Evolutionary conservation across 2,329 filamentous ascomycete species (phyloP), one percentile per base, ranked within the genome.

Genomic region (Tricladium varicosporioides): DNA sequence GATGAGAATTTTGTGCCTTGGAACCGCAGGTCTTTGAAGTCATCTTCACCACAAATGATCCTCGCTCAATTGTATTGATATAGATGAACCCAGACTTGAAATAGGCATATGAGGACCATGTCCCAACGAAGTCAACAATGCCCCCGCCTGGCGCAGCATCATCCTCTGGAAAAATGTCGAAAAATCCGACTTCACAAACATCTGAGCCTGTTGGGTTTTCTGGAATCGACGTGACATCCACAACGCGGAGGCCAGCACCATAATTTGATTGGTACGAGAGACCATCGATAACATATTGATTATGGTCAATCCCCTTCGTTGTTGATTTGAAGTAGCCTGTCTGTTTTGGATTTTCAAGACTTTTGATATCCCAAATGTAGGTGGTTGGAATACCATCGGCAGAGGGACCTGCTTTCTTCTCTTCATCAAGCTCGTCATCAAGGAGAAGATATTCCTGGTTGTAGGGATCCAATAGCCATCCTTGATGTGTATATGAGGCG

Each of bases 401-500:
- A 0, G 72, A 77, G 0, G 72, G 72, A 8, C 74, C 76, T 0
- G 71, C 68, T 2, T 66, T 66, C 5, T 76, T 65, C 2, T 62
- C 54, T 70, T 83, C 80, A 55, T 83, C 80, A 8, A 54, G 40
- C 27, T 62, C 60, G 22, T 62, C 60, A 16, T 60, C 58, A 5
- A 62, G 51, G 14, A 62, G 49, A 13, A 60, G 51, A 33, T 52
- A 60, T 22, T 59, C 51, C n/a, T 53, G 51, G n/a, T 46, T 46
- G 2, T 18, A 9, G 10, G 15, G 31, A 42, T 61, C 59, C 9
- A 58, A 46, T 18, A 63, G 56, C 56, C 71, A 73, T 22, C 79
- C 79, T 65, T 81, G 79, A 63, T 81, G 78, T 0, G 77, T 78
- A 68, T 80, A 80, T 5, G 74, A 65, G 11, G 76, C 77, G 46